Base-by-base conservation (phyloP, 2,329 filamentous ascomycete genomes). In the Colletotrichum scovillei region DNA sequence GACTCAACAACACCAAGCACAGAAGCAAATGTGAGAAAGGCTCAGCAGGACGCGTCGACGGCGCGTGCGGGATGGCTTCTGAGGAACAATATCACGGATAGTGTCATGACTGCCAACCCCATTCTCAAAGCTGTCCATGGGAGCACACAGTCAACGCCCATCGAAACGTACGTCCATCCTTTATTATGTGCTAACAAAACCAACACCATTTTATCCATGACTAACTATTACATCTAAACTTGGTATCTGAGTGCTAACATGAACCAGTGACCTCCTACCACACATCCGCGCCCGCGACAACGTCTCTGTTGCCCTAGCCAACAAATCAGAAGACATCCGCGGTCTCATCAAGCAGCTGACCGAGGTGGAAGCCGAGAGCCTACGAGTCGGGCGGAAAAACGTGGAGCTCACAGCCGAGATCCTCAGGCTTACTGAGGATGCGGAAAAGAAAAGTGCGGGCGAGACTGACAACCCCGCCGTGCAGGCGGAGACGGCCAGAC, bases 101-200 rank as follows among this genome's bases (percentile, higher is more conserved):
- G 88, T 59, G 90, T 94, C 66, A 82, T 97, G 76, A 90, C 91
- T 76, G 91, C 92, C 69, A 92, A 94, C 77, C 94, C 95, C 8
- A 91, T 94, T 53, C 85, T 97, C 70, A 94, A 93, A 78, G 92
- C 94, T 7, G 91, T 96, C 52, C 94, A 97, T 80, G 85, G 89
- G 73, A 91, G 91, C 56, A 89, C 88, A 14, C 87, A 90, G 73
- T 88, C 90, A 22, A 89, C 90, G 2, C 89, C 90, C 57, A 86
- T 92, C 65, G 94, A 97, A 82, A 89, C 91, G 94, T 94, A 86
- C 52, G 81, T 28, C 24, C 19, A 52, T 30, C 22, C 6, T 56
- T 14, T n/a, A 9, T 28, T 58, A 12, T 24, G 14, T 14, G 3
- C 6, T 28, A 19, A 22, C 8, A 55, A 22, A 8, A 49, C 3